A percentile compares a stretch with the other conserved stretches of the same genome.
Evolutionary conservation across 495 filamentous ascomycete species (phyloP).

Genomic region (Aspergillus carlsbadensis): DNA sequence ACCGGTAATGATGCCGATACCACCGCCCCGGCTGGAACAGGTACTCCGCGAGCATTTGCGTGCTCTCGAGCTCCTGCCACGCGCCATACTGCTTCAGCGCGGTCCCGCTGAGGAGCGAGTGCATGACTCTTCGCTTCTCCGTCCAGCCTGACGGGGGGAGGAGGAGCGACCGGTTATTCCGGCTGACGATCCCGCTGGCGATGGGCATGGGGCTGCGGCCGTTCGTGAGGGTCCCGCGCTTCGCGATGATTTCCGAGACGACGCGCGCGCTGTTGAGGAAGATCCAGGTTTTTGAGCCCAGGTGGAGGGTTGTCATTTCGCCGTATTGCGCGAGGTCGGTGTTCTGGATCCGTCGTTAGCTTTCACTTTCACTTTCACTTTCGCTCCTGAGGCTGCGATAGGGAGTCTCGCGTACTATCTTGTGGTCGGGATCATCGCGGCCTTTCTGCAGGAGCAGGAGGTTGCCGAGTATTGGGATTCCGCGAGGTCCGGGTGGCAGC

Average conservation of each 20-base stretch:
- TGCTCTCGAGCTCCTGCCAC: conserved; percentile 41
- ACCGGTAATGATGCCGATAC: conserved; percentile 42
- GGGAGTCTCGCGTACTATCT: too few species aligned
- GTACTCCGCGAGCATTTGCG: conserved; percentile 36
- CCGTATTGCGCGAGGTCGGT: conserved; percentile 21
- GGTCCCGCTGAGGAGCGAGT: conserved; percentile 38
- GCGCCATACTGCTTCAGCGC: conserved; percentile 31
- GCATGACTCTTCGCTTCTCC: conserved; percentile 40
- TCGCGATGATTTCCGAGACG: conserved; percentile 33
- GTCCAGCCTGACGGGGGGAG: conserved; percentile 27
- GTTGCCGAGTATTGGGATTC: conserved; percentile 23
- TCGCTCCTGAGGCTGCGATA: too few species aligned
- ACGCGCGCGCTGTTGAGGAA: conserved; percentile 34
- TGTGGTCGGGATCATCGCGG: too few species aligned
- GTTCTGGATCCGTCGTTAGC: conserved; percentile 8
- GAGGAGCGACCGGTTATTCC: conserved; percentile 27
- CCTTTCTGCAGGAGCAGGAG: too few species aligned
- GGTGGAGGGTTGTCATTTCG: conserved; percentile 34
- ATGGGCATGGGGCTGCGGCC: conserved; percentile 34
- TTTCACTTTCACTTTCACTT: neutral
- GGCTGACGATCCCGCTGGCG: conserved; percentile 35
- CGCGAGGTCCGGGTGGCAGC: conserved; percentile 24
- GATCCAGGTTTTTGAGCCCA: conserved; percentile 38
- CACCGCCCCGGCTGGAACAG: conserved; percentile 32
- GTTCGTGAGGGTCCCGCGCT: conserved; percentile 31